These are phyloP conservation scores for Blastobotrys muscicola DNA, from an alignment of 805 yeast genomes.

Conservation along the genomic window DNA sequence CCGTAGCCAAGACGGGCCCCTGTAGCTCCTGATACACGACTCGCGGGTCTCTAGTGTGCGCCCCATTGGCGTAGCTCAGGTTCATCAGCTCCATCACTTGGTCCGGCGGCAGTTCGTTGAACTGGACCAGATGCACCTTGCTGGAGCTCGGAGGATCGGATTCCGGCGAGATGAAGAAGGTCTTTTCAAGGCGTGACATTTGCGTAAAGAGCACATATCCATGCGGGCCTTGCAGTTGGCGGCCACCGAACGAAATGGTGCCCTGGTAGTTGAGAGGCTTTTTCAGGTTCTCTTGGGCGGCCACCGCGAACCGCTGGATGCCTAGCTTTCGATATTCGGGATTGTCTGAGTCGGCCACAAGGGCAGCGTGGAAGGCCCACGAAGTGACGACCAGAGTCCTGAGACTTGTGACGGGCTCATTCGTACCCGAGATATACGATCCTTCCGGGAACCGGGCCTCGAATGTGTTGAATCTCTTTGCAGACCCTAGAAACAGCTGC, in stretches of 20 bases:
- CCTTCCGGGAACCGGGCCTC: slow-evolving; percentile 35
- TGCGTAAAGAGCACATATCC: slow-evolving; percentile 54
- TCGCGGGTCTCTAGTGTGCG: slow-evolving; percentile 39
- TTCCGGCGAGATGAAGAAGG: slow-evolving; percentile 53
- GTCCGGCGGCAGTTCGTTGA: slow-evolving; percentile 29
- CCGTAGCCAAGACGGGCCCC: slow-evolving; percentile 9
- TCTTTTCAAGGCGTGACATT: slow-evolving; percentile 47
- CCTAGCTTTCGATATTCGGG: slow-evolving; percentile 60
- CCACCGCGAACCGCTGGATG: slow-evolving; percentile 53
- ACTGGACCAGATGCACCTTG: slow-evolving; percentile 38
- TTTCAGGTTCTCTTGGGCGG: slow-evolving; percentile 48
- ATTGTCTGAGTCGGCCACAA: slow-evolving; percentile 72
- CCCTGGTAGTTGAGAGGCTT: slow-evolving; percentile 47
- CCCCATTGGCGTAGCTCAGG: slow-evolving; percentile 47
- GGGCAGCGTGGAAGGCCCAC: slow-evolving; percentile 79
- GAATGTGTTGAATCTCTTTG: slow-evolving; percentile 37
- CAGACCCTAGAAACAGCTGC: slow-evolving; percentile 20
- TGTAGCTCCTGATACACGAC: slow-evolving; percentile 38
- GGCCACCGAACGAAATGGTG: slow-evolving; percentile 13
- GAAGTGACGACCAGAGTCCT: slow-evolving; percentile 52
- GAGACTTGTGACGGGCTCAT: slow-evolving; percentile 28
- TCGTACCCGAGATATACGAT: slow-evolving; percentile 9
- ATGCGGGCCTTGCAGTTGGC: slow-evolving; percentile 32
- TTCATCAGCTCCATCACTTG: slow-evolving; percentile 46
- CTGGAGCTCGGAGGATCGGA: slow-evolving; percentile 36